A percentile compares a stretch with the other conserved stretches of the same genome.
Evolutionary conservation across 2,329 filamentous ascomycete species (phyloP).

Genomic region (Aspergillus versicolor): DNA sequence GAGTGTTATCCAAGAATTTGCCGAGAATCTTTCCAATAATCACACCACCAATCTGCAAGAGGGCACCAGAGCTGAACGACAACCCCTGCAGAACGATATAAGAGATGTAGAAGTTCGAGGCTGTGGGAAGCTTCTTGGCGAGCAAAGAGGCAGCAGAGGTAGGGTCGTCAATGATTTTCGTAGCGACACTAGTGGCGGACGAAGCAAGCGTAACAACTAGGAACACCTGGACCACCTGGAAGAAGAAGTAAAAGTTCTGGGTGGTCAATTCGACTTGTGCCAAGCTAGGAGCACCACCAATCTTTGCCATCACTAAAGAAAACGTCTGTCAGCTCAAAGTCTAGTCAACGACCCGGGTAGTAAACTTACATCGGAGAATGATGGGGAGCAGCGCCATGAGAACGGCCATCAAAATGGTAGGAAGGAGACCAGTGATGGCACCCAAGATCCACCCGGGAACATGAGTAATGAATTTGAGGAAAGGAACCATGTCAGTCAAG

Average conservation of each 20-base stretch:
- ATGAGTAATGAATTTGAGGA: conserved; percentile 70
- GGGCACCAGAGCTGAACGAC: conserved; percentile 69
- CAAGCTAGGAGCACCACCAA: conserved; percentile 75
- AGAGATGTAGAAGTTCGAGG: conserved; percentile 91
- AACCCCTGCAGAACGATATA: conserved; percentile 94
- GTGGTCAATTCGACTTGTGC: conserved; percentile 83
- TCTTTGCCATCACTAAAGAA: conserved; percentile 67
- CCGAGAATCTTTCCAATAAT: conserved; percentile 72
- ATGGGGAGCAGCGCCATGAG: conserved; percentile 85
- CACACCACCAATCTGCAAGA: conserved; percentile 74
- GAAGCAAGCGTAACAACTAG: conserved; percentile 80
- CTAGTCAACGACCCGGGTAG: neutral
- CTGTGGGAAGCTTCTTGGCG: conserved; percentile 71
- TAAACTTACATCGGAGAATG: conserved; percentile 67
- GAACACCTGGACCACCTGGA: conserved; percentile 81
- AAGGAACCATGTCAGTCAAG: conserved; percentile 63
- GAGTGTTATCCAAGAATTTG: conserved; percentile 72
- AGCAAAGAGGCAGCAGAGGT: conserved; percentile 62
- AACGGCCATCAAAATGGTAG: conserved; percentile 73
- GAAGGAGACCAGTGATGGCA: conserved; percentile 80
- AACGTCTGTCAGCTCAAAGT: neutral
- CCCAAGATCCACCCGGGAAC: conserved; percentile 73
- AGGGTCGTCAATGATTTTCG: conserved; percentile 64
- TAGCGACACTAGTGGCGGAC: conserved; percentile 69
- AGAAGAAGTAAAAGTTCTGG: conserved; percentile 80